Conservation (phyloP, 164 flowering plant genomes). For the Macadamia tetraphylla region DNA sequence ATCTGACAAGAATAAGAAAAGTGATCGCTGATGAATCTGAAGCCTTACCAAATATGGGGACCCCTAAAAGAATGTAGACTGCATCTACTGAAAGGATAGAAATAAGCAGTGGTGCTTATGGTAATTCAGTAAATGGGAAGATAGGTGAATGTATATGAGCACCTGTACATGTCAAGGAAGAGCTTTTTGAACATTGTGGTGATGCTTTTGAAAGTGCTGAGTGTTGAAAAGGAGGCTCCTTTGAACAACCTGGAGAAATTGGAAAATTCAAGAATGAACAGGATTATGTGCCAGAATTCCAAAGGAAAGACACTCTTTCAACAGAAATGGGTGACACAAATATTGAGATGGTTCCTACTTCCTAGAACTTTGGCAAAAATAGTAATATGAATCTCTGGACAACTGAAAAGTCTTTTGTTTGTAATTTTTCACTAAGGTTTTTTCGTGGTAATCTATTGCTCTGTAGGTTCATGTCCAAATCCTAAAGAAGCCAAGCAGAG, state of each 20-base stretch:
- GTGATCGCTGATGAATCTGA: slow-evolving; percentile 28
- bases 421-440: background rate
- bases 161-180: slow-evolving; percentile 14
- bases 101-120: too few species aligned
- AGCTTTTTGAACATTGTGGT: slow-evolving; percentile 9
- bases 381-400: slow-evolving; percentile 4
- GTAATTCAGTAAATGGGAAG: background rate
- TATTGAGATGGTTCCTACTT: background rate
- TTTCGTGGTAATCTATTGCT: background rate
- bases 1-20: slow-evolving; percentile 15
- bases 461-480: slow-evolving; percentile 51
- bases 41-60: slow-evolving; percentile 13
- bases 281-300: slow-evolving; percentile 7
- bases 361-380: slow-evolving; percentile 16
- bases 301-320: slow-evolving; percentile 2
- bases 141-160: background rate
- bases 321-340: slow-evolving; percentile 13
- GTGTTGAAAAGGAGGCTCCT: slow-evolving; percentile 6
- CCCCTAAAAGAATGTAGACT: slow-evolving; percentile 12
- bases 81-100: too few species aligned
- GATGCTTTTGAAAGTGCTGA: slow-evolving; percentile 5
- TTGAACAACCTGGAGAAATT: slow-evolving; percentile 11
- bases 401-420: background rate
- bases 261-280: slow-evolving; percentile 7
- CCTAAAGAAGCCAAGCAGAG: slow-evolving; percentile 70